Percentiles rank a stretch among this genome's conserved stretches.
Conservation (phyloP, 163 green algal species). For the Coccomyxa subellipsoidea region DNA sequence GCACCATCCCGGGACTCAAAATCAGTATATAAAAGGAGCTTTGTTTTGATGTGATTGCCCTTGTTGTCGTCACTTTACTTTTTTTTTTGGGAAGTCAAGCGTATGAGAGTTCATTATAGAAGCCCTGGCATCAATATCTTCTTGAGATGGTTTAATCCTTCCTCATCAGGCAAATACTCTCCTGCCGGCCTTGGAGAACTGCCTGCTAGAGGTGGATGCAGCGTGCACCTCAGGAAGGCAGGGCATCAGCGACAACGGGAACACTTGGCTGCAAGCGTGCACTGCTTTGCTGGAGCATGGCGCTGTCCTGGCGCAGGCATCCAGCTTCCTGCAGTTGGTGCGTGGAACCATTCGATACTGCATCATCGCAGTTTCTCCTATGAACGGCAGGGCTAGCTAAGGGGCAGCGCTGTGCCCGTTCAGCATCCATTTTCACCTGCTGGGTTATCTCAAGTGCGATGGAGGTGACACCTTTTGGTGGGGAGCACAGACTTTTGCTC, state of each 20-base stretch:
- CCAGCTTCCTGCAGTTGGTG: neutral
- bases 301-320: neutral
- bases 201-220: neutral
- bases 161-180: neutral
- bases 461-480: no score
- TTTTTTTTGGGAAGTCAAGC: no score
- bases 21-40: neutral
- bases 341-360: neutral
- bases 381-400: no score
- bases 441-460: no score
- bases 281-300: neutral
- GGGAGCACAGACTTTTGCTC: no score
- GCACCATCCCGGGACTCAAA: neutral
- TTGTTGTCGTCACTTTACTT: no score
- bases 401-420: no score
- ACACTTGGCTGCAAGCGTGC: neutral
- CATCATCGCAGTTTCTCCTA: no score
- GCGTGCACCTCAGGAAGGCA: neutral
- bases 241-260: neutral
- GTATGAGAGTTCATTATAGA: no score
- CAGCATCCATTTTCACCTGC: no score
- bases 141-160: neutral
- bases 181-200: neutral
- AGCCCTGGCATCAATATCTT: no score
- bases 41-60: no score